Conservation (phyloP, 352 stramenopile genomes). For the Globisporangium iwayamae region DNA sequence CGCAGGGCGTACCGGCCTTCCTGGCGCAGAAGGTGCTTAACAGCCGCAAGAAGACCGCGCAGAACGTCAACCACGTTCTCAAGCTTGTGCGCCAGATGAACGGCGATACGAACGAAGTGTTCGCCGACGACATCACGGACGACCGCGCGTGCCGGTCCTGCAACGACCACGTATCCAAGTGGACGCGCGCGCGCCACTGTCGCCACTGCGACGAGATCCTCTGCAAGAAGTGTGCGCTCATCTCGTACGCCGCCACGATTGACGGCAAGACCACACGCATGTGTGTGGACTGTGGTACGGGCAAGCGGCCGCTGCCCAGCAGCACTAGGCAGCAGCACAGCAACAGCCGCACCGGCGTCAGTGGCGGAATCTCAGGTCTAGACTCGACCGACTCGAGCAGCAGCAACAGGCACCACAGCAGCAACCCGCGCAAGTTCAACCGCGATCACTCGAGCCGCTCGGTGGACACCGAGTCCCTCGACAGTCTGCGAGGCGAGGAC, state of each 20-base stretch:
- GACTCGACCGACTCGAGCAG: neutral
- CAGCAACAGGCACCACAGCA: neutral
- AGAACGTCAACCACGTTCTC: constrained; percentile 59
- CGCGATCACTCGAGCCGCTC: constrained; percentile 22
- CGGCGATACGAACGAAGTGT: constrained; percentile 12
- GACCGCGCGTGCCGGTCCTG: constrained; percentile 49
- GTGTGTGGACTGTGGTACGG: constrained; percentile 43
- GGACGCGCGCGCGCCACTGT: constrained; percentile 54
- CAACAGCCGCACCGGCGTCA: neutral
- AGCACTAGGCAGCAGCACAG: neutral
- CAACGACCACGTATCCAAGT: constrained; percentile 54
- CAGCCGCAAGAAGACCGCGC: constrained; percentile 40
- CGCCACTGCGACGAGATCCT: constrained; percentile 60
- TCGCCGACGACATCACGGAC: constrained; percentile 13
- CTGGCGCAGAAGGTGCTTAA: constrained; percentile 43
- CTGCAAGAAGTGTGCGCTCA: constrained; percentile 56
- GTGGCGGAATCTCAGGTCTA: neutral
- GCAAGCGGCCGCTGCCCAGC: constrained; percentile 1
- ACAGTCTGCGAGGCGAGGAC: constrained; percentile 23
- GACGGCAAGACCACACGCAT: constrained; percentile 54
- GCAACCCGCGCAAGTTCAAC: neutral
- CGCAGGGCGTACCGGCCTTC: constrained; percentile 39
- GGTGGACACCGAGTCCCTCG: constrained; percentile 32
- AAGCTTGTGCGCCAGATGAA: constrained; percentile 52
- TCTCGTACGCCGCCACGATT: constrained; percentile 42